These are phyloP conservation scores for Reutealis trisperma DNA, from an alignment of 345 rosid genomes.

Conservation along the genomic window DNA sequence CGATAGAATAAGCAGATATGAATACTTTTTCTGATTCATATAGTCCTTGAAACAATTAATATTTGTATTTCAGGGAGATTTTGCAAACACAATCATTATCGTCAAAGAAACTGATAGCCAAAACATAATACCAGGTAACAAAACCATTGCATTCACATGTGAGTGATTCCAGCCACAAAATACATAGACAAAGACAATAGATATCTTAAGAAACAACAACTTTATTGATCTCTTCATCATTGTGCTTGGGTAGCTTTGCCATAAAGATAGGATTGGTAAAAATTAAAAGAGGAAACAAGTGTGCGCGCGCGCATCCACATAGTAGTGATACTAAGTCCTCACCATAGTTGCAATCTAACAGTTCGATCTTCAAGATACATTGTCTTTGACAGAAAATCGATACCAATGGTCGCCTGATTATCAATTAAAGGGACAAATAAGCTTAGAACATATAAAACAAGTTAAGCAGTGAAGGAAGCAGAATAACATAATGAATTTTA, in stretches of 20 bases:
- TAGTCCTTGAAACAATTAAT: no score
- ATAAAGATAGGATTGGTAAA: not conserved
- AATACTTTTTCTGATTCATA: not conserved
- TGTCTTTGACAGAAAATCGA: slow-evolving; percentile 28
- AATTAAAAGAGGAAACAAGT: not conserved
- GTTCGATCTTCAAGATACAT: slow-evolving; percentile 32
- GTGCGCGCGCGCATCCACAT: not conserved
- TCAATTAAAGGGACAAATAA: not conserved
- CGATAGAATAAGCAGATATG: not conserved
- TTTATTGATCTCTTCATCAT: not conserved
- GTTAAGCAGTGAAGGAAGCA: not conserved
- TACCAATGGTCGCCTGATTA: slow-evolving; percentile 27
- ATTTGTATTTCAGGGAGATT: not conserved
- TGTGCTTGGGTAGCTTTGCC: not conserved
- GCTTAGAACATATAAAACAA: not conserved
- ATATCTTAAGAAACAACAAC: not conserved
- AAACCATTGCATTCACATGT: not conserved
- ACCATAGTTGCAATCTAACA: slow-evolving; percentile 29
- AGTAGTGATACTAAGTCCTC: not conserved
- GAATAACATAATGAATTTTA: not conserved
- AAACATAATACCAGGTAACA: not conserved
- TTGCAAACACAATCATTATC: not conserved
- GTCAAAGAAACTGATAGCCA: not conserved
- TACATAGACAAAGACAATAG: not conserved
- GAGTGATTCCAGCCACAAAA: not conserved